Conservation (phyloP, 495 filamentous ascomycete genomes). For the Penicillium odoratum region DNA sequence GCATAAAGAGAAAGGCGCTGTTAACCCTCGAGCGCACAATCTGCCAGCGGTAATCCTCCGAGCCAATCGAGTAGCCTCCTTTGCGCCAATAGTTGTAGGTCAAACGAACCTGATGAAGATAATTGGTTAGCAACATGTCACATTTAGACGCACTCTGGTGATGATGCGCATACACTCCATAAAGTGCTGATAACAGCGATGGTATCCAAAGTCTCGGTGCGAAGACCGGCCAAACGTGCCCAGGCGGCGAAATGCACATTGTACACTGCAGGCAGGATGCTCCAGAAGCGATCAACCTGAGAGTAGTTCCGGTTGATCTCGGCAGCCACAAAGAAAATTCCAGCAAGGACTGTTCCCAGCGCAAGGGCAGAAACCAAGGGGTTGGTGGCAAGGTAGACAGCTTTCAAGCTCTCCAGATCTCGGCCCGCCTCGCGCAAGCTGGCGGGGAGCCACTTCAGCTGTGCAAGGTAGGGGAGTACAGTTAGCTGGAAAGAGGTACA, state of each 20-base stretch:
- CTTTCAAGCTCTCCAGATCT: constrained; percentile 54
- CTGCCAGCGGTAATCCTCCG: constrained; percentile 92
- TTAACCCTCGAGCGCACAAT: constrained; percentile 52
- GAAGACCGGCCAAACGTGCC: constrained; percentile 71
- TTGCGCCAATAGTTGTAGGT: constrained; percentile 98
- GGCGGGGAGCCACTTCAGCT: constrained; percentile 70
- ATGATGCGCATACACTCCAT: constrained; percentile 71
- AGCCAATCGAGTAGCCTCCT: constrained; percentile 83
- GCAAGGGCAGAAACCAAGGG: constrained; percentile 77
- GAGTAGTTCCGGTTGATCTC: constrained; percentile 93
- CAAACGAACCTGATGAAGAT: constrained; percentile 59
- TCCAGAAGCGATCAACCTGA: constrained; percentile 92
- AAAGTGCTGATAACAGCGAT: constrained; percentile 66
- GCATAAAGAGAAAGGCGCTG: constrained; percentile 63
- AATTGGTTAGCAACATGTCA: constrained; percentile 9
- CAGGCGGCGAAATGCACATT: constrained; percentile 83
- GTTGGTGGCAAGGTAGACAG: constrained; percentile 84
- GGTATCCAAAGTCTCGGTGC: constrained; percentile 71
- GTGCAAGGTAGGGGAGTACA: constrained; percentile 73
- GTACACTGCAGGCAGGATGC: constrained; percentile 81
- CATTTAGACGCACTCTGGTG: background rate
- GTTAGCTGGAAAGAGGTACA: constrained; percentile 70
- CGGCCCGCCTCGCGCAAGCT: constrained; percentile 58
- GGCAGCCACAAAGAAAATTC: constrained; percentile 67
- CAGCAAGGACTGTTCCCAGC: constrained; percentile 65